Base-by-base conservation (phyloP, 371 early-diverging fungal species). In the Mucor irregularis region DNA sequence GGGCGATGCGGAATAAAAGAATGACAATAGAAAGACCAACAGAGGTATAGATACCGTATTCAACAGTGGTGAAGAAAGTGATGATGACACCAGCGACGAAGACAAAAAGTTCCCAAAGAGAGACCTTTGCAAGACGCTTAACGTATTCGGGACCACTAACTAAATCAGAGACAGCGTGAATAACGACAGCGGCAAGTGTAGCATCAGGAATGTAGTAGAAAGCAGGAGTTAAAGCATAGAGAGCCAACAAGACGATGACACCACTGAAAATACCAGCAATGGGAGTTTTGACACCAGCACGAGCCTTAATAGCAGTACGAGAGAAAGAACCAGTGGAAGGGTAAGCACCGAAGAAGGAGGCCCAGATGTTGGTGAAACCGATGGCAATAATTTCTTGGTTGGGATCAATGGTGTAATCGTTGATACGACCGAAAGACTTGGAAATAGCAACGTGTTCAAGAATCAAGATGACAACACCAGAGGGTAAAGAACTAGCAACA, bases 371-470 rank as follows among this genome's bases (percentile, higher is more conserved):
- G 29, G 89, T 83, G 19, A 90, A 56, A 8, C 95, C 95, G 26
- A 95, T 78, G 11, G 95, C 92, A 46, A 93, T 82, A 21, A 94
- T 68, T 67, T 96, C 96, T 68, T 93, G 94, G 62, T 86, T 86
- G 26, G 87, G 78, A 30, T 82, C 76, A 57, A 88, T 76, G 1
- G 64, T 54, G 45, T 81, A 81, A 57, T 81, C 86, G 74, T 74
- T 89, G 76, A 81, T 84, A 66, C 78, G 82, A 10, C 89, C 93
- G 74, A 91, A 91, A 2, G 92, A 82, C 68, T 91, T 59, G 22
- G 84, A 82, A 56, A 93, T 86, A 5, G 92, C 89, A 43, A 92
- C 86, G 66, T 92, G 92, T 64, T 93, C 95, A 24, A 94, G 67
- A 53, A 93, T 81, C 37, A 86, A 69, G 24, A 93, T 85, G 37